These are phyloP conservation scores for Camellia japonica DNA, from an alignment of 148 eudicot genomes.

Conservation along the genomic window DNA sequence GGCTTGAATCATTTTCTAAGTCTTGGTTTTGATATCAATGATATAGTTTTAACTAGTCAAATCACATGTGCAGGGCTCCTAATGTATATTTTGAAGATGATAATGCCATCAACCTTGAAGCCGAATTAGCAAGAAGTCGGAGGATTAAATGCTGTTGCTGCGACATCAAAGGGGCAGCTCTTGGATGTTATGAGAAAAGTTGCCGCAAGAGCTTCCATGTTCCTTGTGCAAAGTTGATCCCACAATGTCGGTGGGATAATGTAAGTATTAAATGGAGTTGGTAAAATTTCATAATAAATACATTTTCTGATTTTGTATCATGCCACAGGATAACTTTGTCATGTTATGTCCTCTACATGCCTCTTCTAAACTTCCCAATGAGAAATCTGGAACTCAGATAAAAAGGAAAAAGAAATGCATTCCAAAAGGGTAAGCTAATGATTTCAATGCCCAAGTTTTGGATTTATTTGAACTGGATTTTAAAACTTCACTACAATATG, in stretches of 20 bases:
- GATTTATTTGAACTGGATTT: slow-evolving; percentile 1
- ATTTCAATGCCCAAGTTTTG: not conserved
- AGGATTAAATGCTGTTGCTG: slow-evolving; percentile 88
- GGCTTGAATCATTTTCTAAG: not conserved
- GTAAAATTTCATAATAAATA: not conserved
- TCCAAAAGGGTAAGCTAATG: slow-evolving; percentile 41
- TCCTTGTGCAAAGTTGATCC: slow-evolving; percentile 75
- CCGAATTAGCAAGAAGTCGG: slow-evolving; percentile 34
- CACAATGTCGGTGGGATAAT: slow-evolving; percentile 85
- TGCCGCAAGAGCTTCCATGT: slow-evolving; percentile 93
- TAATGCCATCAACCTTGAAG: slow-evolving; percentile 29
- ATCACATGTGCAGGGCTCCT: slow-evolving; percentile 73
- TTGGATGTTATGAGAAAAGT: slow-evolving; percentile 86
- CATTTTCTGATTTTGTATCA: slow-evolving; percentile 17
- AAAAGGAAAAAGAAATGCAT: slow-evolving; percentile 36
- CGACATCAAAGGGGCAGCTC: slow-evolving; percentile 88
- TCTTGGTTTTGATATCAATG: not conserved
- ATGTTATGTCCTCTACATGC: slow-evolving; percentile 88
- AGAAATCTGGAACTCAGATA: slow-evolving; percentile 35
- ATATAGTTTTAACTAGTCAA: not conserved
- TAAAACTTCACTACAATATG: not conserved
- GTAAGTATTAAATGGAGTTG: slow-evolving; percentile 36
- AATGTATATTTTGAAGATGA: slow-evolving; percentile 51
- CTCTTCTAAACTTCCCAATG: slow-evolving; percentile 67
- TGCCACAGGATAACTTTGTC: slow-evolving; percentile 81